phyloP scores from a whole-genome alignment of 2,329 filamentous ascomycete genomes.

The Elsinoe arachidis region DNA sequence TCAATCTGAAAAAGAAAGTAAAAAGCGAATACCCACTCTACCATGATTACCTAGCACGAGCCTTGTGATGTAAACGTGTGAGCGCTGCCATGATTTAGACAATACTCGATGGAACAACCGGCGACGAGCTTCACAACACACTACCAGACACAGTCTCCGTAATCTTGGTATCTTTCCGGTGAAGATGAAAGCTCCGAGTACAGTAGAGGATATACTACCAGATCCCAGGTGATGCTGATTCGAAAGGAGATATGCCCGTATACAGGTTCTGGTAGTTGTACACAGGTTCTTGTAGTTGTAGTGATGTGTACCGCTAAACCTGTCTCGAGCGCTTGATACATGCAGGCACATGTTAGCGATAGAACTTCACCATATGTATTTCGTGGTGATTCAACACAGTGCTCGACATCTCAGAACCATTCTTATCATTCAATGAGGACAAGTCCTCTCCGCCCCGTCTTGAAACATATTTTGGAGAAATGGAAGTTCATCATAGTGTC shows the following conservation, averaged over 20 bases:
- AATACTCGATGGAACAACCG: no score
- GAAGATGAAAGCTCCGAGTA: no score
- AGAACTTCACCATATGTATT: neutral
- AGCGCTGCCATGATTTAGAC: no score
- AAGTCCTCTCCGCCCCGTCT: constrained; percentile 18
- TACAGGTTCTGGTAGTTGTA: no score
- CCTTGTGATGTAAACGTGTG: neutral
- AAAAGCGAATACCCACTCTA: constrained; percentile 12
- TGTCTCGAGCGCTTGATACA: neutral
- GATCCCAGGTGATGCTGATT: no score
- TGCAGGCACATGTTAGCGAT: neutral
- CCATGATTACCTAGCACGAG: neutral
- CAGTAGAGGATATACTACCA: no score
- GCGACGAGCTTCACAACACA: no score
- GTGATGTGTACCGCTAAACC: no score
- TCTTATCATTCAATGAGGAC: constrained; percentile 14
- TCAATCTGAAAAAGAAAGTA: constrained; percentile 3
- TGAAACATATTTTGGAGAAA: constrained; percentile 17
- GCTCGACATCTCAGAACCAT: constrained; percentile 1
- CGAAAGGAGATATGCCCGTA: no score
- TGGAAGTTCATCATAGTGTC: constrained; percentile 15
- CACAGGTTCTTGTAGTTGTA: no score
- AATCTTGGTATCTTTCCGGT: no score
- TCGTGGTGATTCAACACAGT: neutral
- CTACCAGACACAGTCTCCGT: no score